Evolutionary conservation across 2,329 filamentous ascomycete genomes (phyloP).

Genomic region (Botrytis deweyae): DNA sequence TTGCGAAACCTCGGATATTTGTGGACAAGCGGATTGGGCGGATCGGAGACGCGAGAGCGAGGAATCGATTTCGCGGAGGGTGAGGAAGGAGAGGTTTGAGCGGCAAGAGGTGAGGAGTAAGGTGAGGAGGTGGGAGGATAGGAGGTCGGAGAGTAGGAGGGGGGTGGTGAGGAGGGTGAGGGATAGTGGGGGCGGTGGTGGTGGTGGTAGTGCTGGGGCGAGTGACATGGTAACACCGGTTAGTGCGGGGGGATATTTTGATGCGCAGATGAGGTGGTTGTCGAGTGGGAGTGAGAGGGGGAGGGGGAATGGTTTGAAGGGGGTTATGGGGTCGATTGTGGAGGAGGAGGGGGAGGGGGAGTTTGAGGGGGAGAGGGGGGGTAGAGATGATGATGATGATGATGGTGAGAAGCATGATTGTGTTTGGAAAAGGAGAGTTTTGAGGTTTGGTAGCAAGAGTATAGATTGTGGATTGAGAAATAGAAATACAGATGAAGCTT

Average conservation of each 20-base stretch:
- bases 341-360: not conserved
- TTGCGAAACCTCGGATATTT: not conserved
- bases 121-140: not conserved
- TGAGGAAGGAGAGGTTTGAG: too few species aligned
- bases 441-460: slow-evolving; percentile 4
- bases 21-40: slow-evolving; percentile 4
- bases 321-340: not conserved
- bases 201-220: not conserved
- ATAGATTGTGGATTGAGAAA: not conserved
- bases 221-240: not conserved
- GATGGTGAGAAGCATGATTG: slow-evolving; percentile 28
- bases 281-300: not conserved
- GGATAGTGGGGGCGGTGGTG: not conserved
- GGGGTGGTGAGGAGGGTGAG: not conserved
- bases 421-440: slow-evolving; percentile 30
- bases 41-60: not conserved
- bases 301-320: not conserved
- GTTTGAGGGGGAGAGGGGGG: too few species aligned
- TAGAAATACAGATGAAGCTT: too few species aligned
- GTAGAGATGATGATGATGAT: not conserved
- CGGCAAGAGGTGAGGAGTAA: not conserved
- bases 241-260: slow-evolving; percentile 9
- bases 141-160: not conserved
- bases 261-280: not conserved
- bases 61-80: not conserved